Percentiles rank a stretch among this genome's conserved stretches.
phyloP scores from a whole-genome alignment of 495 filamentous ascomycete species.

The Talaromyces borbonicus region DNA sequence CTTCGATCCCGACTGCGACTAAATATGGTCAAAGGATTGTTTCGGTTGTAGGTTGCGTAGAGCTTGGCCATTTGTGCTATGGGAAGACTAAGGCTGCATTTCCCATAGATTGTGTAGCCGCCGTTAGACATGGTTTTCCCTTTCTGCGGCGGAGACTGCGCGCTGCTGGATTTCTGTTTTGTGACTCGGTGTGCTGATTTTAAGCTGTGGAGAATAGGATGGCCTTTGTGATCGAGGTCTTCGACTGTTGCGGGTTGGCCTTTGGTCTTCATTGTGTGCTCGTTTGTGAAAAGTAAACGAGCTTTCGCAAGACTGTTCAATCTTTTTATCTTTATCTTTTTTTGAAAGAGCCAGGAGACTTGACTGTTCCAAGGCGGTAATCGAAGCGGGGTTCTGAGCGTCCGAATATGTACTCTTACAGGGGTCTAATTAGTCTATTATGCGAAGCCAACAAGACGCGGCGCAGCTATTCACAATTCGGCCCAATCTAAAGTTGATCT shows the following conservation, averaged over 20 bases:
- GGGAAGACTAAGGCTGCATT: not conserved
- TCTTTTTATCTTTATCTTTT: too few species aligned
- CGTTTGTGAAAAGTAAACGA: not conserved
- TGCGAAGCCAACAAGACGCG: too few species aligned
- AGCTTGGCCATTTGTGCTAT: not conserved
- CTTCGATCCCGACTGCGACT: conserved; percentile 8
- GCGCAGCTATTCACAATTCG: too few species aligned
- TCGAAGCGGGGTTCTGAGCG: too few species aligned
- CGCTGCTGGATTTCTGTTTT: not conserved
- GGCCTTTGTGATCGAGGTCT: not conserved
- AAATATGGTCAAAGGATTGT: conserved; percentile 8
- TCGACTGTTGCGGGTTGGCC: not conserved
- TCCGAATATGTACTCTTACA: too few species aligned
- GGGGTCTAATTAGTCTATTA: too few species aligned
- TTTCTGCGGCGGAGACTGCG: not conserved
- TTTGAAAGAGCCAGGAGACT: too few species aligned
- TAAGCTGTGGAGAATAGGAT: not conserved
- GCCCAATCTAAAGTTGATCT: too few species aligned
- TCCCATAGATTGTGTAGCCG: not conserved
- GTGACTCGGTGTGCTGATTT: not conserved
- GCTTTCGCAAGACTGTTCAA: too few species aligned
- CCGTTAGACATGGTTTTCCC: not conserved
- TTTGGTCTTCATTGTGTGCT: not conserved
- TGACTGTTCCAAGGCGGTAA: too few species aligned
- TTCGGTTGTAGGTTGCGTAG: not conserved